Evolutionary conservation across 2,329 filamentous ascomycete genomes (phyloP), one percentile per base, ranked within the genome.

Genomic region (Calonectria fujianensis): DNA sequence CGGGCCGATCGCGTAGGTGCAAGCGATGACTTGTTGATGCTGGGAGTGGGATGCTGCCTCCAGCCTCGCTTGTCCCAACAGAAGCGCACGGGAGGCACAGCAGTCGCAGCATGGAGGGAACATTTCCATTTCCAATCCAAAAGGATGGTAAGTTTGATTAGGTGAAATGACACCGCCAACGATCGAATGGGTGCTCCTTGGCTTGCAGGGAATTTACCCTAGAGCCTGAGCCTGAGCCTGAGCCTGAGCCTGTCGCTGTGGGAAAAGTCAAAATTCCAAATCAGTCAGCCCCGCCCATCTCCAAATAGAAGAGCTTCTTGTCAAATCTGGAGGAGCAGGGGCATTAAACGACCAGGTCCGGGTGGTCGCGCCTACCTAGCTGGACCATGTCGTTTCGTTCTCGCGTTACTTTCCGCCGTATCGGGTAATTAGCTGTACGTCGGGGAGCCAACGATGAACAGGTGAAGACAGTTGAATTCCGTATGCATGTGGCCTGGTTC

Each of bases 141-240:
- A 64, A 69, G 31, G 66, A 50, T 39, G 50, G 63, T 69, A 69
- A 75, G 78, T 74, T 79, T 78, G 70, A 76, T 76, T 74, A 77
- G 77, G 75, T 79, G 77, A 79, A 79, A 73, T 79, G 73, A 71
- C 57, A 76, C 71, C 50, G 69, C 70, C 72, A 69, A 76, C 75
- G 74, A 79, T 78, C 75, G 74, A 70, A 64, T 67, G 66, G 71
- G 59, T 39, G 50, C 10, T 74, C 76, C 72, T 77, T 74, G 54
- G 72, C 57, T 70, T 75, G 73, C 74, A 79, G 70, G 74, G 69
- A 73, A 72, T 74, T 64, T 41, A 52, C 74, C 54, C 72, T 76
- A 75, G 52, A 69, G 66, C 41, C 18, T 45, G 41, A n/a, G 41
- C 71, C 39, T 41, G 41, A n/a, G 41, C 71, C 39, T 41, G 39